These are phyloP conservation scores for Polytrichum formosum DNA, from an alignment of 225 moss, liverwort and hornwort genomes.

Conservation along the genomic window DNA sequence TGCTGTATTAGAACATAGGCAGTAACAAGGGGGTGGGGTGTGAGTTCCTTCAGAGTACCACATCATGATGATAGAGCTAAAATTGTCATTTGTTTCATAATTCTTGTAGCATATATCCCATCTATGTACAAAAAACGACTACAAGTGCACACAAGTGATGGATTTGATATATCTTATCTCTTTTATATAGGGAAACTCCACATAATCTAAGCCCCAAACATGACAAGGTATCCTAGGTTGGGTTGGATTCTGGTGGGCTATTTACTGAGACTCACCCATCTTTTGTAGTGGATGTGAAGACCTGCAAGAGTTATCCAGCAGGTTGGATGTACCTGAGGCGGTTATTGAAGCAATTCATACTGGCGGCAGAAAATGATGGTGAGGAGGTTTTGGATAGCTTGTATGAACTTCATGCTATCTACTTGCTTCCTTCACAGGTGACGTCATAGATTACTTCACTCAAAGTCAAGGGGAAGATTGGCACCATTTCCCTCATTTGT, in stretches of 20 bases:
- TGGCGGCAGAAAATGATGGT: constrained; percentile 78
- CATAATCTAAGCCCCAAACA: too few species aligned
- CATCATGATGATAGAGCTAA: too few species aligned
- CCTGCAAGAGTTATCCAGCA: constrained; percentile 62
- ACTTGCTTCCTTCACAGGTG: constrained; percentile 53
- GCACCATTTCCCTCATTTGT: too few species aligned
- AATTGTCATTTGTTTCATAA: too few species aligned
- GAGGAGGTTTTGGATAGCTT: constrained; percentile 77
- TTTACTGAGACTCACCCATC: constrained; percentile 26
- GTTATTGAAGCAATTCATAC: constrained; percentile 70
- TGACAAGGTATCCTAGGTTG: too few species aligned
- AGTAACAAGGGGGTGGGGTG: neutral
- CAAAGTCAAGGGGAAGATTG: neutral
- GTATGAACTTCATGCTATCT: constrained; percentile 60
- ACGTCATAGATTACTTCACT: neutral
- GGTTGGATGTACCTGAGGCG: constrained; percentile 66
- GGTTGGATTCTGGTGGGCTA: neutral
- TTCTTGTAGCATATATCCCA: neutral
- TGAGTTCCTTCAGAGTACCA: neutral
- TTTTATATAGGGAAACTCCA: too few species aligned
- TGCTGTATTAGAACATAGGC: neutral
- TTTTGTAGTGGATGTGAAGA: constrained; percentile 57
- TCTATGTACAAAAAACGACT: neutral
- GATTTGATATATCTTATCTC: too few species aligned
- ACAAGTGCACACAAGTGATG: too few species aligned